Conservation (phyloP, 768 basidiomycete species). For the Mycena galopus region DNA sequence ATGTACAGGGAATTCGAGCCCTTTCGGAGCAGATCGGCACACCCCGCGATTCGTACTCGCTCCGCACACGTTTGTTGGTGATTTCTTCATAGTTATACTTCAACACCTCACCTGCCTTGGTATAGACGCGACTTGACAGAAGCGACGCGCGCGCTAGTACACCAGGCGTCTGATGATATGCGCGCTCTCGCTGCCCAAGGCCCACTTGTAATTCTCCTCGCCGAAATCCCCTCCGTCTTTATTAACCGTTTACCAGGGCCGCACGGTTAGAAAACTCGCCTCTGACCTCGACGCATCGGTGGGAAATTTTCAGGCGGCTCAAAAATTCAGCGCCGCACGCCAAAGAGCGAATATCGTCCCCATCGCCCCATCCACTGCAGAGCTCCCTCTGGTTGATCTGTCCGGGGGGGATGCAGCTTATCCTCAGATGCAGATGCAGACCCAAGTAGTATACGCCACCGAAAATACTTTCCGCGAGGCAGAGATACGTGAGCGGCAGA, state of each 20-base stretch:
- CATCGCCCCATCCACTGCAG: not conserved
- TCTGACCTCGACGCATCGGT: conserved; percentile 9
- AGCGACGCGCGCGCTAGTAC: conserved; percentile 1
- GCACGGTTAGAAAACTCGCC: not conserved
- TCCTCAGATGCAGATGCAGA: not conserved
- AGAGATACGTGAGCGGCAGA: not conserved
- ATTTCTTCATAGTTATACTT: not conserved
- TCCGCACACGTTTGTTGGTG: not conserved
- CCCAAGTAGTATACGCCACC: not conserved
- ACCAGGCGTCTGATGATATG: not conserved
- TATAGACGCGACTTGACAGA: conserved; percentile 10
- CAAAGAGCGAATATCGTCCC: not conserved
- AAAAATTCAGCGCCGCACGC: not conserved
- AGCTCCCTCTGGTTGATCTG: not conserved
- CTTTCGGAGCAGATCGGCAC: conserved; percentile 4
- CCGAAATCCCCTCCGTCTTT: not conserved
- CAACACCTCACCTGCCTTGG: not conserved
- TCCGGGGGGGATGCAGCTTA: not conserved
- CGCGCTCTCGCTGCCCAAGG: not conserved
- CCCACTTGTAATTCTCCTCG: not conserved
- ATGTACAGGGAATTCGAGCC: not conserved
- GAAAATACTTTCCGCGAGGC: conserved; percentile 17
- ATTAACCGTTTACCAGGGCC: not conserved
- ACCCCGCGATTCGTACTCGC: not conserved
- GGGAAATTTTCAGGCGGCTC: conserved; percentile 6